Percentiles rank a stretch among this genome's conserved stretches.
Conservation (phyloP, 148 eudicot genomes). For the Oxyria digyna region DNA sequence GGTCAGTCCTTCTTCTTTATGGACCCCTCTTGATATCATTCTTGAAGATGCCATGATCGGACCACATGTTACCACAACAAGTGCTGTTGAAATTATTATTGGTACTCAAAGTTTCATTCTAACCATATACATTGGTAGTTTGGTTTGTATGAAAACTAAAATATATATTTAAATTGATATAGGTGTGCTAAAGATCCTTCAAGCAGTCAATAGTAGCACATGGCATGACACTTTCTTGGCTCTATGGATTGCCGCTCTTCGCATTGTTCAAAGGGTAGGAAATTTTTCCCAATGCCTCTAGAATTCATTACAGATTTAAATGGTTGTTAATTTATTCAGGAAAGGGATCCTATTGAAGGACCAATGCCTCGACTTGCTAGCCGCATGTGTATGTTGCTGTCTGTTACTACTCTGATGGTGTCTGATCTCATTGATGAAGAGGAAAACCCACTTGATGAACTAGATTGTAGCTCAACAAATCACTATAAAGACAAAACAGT, state of each 20-base stretch:
- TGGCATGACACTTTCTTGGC: slow-evolving; percentile 87
- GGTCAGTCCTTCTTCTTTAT: slow-evolving; percentile 51
- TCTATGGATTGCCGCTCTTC: slow-evolving; percentile 89
- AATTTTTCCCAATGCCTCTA: background rate
- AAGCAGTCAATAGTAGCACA: slow-evolving; percentile 56
- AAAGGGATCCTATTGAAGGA: slow-evolving; percentile 92
- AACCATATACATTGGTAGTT: background rate
- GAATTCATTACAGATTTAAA: background rate
- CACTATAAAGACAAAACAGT: slow-evolving; percentile 21
- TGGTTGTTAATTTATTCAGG: slow-evolving; percentile 26
- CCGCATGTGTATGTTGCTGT: slow-evolving; percentile 73
- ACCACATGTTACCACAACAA: slow-evolving; percentile 63
- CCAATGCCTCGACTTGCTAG: slow-evolving; percentile 88
- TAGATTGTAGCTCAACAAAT: slow-evolving; percentile 19
- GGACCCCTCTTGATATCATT: slow-evolving; percentile 89
- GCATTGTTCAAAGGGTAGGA: slow-evolving; percentile 87
- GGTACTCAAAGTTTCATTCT: slow-evolving; percentile 28
- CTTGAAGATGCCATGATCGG: slow-evolving; percentile 87
- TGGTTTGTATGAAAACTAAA: background rate
- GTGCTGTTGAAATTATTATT: slow-evolving; percentile 75
- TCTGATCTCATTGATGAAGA: slow-evolving; percentile 84
- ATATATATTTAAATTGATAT: slow-evolving; percentile 12
- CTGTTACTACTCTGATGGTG: slow-evolving; percentile 64
- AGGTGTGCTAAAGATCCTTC: slow-evolving; percentile 71
- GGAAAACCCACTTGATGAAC: slow-evolving; percentile 38